phyloP scores from a whole-genome alignment of 2,329 filamentous ascomycete species.

The Fusarium denticulatum region DNA sequence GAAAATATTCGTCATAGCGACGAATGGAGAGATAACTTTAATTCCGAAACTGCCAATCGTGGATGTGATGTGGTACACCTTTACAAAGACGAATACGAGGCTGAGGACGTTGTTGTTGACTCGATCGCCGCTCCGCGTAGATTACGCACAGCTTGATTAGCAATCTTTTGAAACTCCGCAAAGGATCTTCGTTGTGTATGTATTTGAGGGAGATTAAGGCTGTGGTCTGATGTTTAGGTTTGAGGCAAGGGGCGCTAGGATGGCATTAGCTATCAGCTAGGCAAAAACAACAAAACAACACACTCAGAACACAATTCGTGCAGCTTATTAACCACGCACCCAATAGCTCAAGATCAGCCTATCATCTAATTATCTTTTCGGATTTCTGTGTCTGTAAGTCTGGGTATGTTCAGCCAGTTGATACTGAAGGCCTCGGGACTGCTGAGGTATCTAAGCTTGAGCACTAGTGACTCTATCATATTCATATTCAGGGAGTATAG shows the following conservation, averaged over 20 bases:
- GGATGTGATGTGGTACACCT: neutral
- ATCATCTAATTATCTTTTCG: neutral
- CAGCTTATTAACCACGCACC: neutral
- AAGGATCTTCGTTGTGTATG: neutral
- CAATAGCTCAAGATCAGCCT: no score
- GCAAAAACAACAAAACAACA: neutral
- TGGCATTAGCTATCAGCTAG: neutral
- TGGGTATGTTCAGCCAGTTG: neutral
- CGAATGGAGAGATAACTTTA: neutral
- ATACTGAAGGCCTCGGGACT: neutral
- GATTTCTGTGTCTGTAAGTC: no score
- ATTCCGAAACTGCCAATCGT: neutral
- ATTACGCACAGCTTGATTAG: neutral
- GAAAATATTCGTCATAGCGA: neutral
- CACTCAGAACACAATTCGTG: fast-evolving
- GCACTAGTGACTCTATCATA: neutral
- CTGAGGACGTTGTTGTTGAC: neutral
- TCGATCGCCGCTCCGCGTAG: neutral
- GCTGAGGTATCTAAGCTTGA: neutral
- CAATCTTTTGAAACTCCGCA: neutral
- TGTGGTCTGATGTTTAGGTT: neutral
- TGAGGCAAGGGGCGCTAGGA: neutral
- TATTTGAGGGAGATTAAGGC: neutral
- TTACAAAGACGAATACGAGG: neutral
- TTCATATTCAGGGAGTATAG: neutral